These are phyloP conservation scores for Coemansia erecta DNA, from an alignment of 192 early-diverging fungal species.

Conservation along the genomic window DNA sequence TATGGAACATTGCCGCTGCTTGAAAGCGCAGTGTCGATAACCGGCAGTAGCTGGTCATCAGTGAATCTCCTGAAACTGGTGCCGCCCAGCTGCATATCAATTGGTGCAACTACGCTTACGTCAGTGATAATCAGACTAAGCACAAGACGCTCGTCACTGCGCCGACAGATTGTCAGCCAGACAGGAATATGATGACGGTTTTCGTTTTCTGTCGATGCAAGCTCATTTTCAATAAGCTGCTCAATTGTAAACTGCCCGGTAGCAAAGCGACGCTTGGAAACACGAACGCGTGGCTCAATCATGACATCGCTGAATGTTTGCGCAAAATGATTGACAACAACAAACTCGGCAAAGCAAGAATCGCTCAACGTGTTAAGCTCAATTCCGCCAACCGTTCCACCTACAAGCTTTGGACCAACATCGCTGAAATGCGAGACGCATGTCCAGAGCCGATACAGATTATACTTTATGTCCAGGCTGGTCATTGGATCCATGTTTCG, in stretches of 20 bases:
- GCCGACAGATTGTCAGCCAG: constrained; percentile 24
- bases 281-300: constrained; percentile 36
- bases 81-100: not conserved
- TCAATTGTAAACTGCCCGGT: constrained; percentile 3
- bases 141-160: constrained; percentile 22
- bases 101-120: constrained; percentile 8
- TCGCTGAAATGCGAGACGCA: constrained; percentile 24
- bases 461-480: constrained; percentile 30
- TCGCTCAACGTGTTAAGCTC: not conserved
- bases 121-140: constrained; percentile 29
- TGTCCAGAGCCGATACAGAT: constrained; percentile 46
- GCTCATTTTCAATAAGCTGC: constrained; percentile 23
- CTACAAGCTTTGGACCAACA: constrained; percentile 8
- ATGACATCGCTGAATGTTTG: constrained; percentile 16
- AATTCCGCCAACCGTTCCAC: not conserved
- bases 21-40: constrained; percentile 9
- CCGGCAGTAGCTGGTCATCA: constrained; percentile 6
- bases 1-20: constrained; percentile 7
- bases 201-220: constrained; percentile 29
- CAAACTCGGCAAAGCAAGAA: constrained; percentile 35
- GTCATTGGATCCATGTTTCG: constrained; percentile 12
- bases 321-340: constrained; percentile 31
- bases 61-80: constrained; percentile 7
- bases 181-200: constrained; percentile 23
- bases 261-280: constrained; percentile 22